Evolutionary conservation across 305 asterid species (phyloP), one percentile per base, ranked within the genome.

Genomic region (Fraxinus platypoda): DNA sequence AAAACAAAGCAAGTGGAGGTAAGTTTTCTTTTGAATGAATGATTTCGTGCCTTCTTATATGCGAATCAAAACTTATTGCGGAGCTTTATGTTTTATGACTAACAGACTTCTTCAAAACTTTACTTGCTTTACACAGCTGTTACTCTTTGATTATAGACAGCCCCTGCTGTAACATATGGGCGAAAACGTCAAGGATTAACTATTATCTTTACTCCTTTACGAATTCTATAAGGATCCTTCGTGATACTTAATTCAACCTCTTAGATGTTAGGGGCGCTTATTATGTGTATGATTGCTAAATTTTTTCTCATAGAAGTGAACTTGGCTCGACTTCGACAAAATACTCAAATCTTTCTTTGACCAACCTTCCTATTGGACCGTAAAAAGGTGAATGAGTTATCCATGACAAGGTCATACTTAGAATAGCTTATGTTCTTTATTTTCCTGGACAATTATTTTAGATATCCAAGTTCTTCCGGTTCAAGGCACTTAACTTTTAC

Each of bases 1-100:
- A 83, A 78, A 79, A 83, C 81, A 2, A 89, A 83, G 76, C 86
- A 87, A 23, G 12, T 59, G 79, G 84, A 91, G 88, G 91, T 84
- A 78, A 77, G 25, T 62, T 59, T 71, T 62, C 35, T 28, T 57
- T 46, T 11, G 54, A 31, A 66, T 37, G 59, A 80, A 64, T 64
- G 73, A 26, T 64, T 25, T 23, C 17, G 17, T 64, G n/a, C 17
- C 6, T 64, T 23, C 7, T 25, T 64, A 64, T 64, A 21, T 64
- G 6, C 15, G 12, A 25, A 8, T 9, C 8, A 64, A 64, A 21
- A 23, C 15, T 62, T 59, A 2, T 59, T 59, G 33, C 33, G 0
- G 15, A 25, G 17, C 70, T 64, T 64, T 26, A 64, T 64, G 7
- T 23, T 64, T 57, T 6, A 19, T 19, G 68, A 57, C 30, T 57